Base-by-base conservation (phyloP, 208 protist genomes). In the Crithidia bombi region DNA sequence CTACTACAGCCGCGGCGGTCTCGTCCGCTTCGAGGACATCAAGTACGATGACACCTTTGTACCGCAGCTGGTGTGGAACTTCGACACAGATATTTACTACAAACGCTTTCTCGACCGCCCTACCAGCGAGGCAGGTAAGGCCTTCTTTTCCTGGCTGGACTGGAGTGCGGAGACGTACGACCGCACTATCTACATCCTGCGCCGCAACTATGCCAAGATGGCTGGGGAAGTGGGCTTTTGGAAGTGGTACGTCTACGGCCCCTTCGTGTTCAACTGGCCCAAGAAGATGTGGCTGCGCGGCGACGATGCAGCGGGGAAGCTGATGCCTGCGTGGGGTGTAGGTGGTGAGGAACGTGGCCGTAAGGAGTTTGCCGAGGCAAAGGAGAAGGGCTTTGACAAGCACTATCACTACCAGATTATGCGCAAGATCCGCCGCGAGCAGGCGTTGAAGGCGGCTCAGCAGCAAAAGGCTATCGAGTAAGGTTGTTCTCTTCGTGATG, bases 321-420 rank as follows among this genome's bases (percentile, higher is more conserved):
- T 79, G 43, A 78, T 79, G 77, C 91, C 91, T 1, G 88, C 85
- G 30, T 96, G 91, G 89, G 91, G 91, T 69, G 82, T 84, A 0
- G 89, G 87, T 25, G 91, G 91, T 5, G 91, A 94, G 84, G 87
- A 76, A 63, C 87, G 91, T 41, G 91, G 56, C 21, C 82, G 91
- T 23, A 78, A 75, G 35, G 91, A 96, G 73, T 96, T 81, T 78
- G 82, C 73, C 1, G 76, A 79, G 32, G 89, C 91, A 9, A 89
- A 91, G 72, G 85, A 33, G 44, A 96, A 94, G 73, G 85, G 87
- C 44, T 92, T 82, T 64, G 81, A 96, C 62, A 93, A 93, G 72
- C 65, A 93, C 73, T 96, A 90, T 64, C 91, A 96, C 73, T 96
- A 96, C 68, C 91, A 94, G 63, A 94, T 94, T 49, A 96, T 94